Evolutionary conservation across 805 yeast genomes (phyloP), one percentile per base, ranked within the genome.

Genomic region (Saccharomycopsis selenospora): DNA sequence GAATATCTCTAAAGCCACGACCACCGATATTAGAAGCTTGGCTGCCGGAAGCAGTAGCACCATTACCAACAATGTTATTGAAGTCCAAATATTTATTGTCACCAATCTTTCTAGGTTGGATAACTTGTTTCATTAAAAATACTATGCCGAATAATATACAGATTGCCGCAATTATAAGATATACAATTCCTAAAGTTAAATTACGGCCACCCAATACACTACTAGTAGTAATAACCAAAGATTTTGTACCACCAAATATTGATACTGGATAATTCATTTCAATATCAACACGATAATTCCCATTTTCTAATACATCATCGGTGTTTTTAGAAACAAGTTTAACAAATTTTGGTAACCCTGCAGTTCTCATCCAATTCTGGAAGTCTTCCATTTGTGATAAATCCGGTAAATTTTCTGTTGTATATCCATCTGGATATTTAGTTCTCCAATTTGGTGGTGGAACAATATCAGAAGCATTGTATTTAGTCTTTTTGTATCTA

Each of bases 201-300:
- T 91, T 89, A 45, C 95, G 72, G 11, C 96, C 97, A 8, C 99
- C 99, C 56, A 89, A 75, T 1, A 82, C 80, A 36, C 86, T 76
- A 51, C 84, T 82, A 3, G 96, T 88, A 7, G 96, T 81, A 18
- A 93, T 65, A 0, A 91, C 82, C 38, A 91, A 55, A 2, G 87
- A 75, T 66, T 93, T 93, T 18, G 86, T 78, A n/a, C 99, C 99
- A 3, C 95, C 95, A 67, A 80, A 93, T 3, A 76, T 66, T 0
- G 80, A 63, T 11, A 87, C 91, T 1, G 96, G 95, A 66, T 85
- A 93, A 66, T 89, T 83, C 65, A 84, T 65, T 7, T 71, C 87
- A 52, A 91, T 75, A 44, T 73, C 72, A 40, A 89, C 66, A 51
- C 73, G 70, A 63, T 91, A 93, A 8, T 77, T 76, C 2, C 93